phyloP scores from a whole-genome alignment of 2,329 filamentous ascomycete genomes.

The Decorospora gaudefroyi region DNA sequence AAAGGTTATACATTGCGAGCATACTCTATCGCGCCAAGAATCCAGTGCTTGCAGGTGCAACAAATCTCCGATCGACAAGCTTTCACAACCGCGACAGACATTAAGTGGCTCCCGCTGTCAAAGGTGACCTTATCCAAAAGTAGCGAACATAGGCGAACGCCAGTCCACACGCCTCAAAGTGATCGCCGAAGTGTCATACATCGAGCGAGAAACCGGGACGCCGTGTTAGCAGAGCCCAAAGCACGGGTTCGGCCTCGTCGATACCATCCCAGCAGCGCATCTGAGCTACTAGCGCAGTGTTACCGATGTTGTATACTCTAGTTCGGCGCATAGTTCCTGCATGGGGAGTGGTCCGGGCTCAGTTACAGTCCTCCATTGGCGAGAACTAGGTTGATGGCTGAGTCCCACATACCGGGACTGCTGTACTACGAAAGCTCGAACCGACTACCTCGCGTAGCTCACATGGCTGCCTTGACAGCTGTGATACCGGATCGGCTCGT shows the following conservation, averaged over 20 bases:
- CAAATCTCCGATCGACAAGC: constrained; percentile 6
- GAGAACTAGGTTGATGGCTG: constrained; percentile 4
- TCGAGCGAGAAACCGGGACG: constrained; percentile 1
- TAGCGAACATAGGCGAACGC: constrained; percentile 4
- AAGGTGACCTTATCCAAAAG: constrained; percentile 7
- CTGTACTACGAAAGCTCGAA: constrained; percentile 26
- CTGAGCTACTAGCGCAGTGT: constrained; percentile 11
- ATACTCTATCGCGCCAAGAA: background rate
- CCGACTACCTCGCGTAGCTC: constrained; percentile 33
- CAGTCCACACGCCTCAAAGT: background rate
- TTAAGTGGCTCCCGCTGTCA: constrained; percentile 12
- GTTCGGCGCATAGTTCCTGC: constrained; percentile 40
- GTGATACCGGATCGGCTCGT: constrained; percentile 41
- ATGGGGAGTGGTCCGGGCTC: constrained; percentile 16
- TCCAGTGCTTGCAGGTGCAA: background rate
- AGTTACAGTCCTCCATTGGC: constrained; percentile 7
- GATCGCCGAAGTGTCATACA: constrained; percentile 9
- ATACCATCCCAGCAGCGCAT: constrained; percentile 7
- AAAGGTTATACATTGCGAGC: background rate
- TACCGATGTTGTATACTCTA: constrained; percentile 18
- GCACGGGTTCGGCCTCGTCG: constrained; percentile 2
- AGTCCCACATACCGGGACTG: constrained; percentile 15
- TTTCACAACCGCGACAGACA: background rate
- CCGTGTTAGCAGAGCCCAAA: constrained; percentile 2
- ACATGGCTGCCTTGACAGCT: constrained; percentile 44